Evolutionary conservation across 2,329 filamentous ascomycete genomes (phyloP).

Genomic region (Dactylellina sp.): DNA sequence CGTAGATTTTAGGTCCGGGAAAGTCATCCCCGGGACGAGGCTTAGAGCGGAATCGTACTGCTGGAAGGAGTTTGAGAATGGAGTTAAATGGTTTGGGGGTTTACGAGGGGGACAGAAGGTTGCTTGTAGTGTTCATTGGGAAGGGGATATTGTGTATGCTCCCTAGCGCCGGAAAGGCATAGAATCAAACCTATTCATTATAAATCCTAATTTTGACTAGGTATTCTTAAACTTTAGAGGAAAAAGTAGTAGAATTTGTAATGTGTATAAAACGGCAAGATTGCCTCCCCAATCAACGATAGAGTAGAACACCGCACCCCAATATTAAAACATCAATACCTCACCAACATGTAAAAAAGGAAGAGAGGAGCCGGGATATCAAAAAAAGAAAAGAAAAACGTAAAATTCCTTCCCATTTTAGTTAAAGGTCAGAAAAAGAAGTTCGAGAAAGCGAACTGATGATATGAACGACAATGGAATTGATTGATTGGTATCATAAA

Average conservation of each 20-base stretch:
- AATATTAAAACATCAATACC: background rate
- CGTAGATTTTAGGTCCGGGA: too few relatives aligned
- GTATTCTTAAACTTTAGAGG: too few relatives aligned
- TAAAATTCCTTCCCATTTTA: background rate
- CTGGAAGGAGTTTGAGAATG: too few relatives aligned
- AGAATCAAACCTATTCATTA: too few relatives aligned
- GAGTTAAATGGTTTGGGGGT: too few relatives aligned
- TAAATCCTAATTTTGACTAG: too few relatives aligned
- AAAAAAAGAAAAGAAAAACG: background rate
- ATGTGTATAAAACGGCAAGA: background rate
- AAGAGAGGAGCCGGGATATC: background rate
- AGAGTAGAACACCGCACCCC: background rate
- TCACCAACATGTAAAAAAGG: background rate
- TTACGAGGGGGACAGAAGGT: too few relatives aligned
- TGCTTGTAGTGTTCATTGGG: too few relatives aligned
- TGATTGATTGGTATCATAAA: constrained; percentile 17
- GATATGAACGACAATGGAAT: background rate
- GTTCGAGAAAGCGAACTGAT: background rate
- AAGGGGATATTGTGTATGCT: too few relatives aligned
- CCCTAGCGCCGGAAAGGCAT: too few relatives aligned
- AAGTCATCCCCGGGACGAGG: too few relatives aligned
- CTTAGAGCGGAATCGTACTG: too few relatives aligned
- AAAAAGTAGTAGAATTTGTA: constrained; percentile 2
- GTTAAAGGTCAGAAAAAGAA: background rate
- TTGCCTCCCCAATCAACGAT: background rate